Percentiles rank a stretch among this genome's conserved stretches.
Evolutionary conservation across 108 stramenopile species (phyloP).

Genomic region (Cyclotella kingstonii): DNA sequence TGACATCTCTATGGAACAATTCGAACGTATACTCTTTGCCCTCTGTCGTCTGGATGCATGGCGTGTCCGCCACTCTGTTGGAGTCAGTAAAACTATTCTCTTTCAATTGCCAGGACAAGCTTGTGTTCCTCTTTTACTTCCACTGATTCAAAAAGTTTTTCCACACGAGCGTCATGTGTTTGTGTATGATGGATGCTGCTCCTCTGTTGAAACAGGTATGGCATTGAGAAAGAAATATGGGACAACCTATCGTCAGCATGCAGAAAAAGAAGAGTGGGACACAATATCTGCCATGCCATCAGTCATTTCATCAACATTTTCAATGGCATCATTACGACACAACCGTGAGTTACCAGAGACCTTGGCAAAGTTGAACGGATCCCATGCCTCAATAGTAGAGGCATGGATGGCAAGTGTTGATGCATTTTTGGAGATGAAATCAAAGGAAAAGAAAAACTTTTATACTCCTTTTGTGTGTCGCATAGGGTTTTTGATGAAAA

Average conservation of each 20-base stretch:
- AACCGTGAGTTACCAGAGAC: constrained; percentile 35
- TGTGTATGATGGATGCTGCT: constrained; percentile 69
- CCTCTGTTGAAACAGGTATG: constrained; percentile 48
- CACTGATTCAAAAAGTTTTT: constrained; percentile 68
- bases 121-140: constrained; percentile 53
- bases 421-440: constrained; percentile 68
- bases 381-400: constrained; percentile 65
- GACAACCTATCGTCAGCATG: constrained; percentile 41
- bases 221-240: constrained; percentile 22
- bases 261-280: constrained; percentile 23
- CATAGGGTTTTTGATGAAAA: constrained; percentile 52
- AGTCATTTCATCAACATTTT: constrained; percentile 21
- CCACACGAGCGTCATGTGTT: constrained; percentile 83
- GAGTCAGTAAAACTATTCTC: constrained; percentile 54
- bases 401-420: constrained; percentile 81
- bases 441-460: constrained; percentile 68
- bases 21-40: constrained; percentile 66
- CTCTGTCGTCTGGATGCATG: constrained; percentile 77
- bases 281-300: constrained; percentile 23
- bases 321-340: constrained; percentile 38
- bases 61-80: constrained; percentile 48
- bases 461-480: constrained; percentile 79
- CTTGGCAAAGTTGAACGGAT: constrained; percentile 52
- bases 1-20: constrained; percentile 35
- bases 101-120: constrained; percentile 73